phyloP scores from a whole-genome alignment of 306 rosid genomes.

The Rosa persica region DNA sequence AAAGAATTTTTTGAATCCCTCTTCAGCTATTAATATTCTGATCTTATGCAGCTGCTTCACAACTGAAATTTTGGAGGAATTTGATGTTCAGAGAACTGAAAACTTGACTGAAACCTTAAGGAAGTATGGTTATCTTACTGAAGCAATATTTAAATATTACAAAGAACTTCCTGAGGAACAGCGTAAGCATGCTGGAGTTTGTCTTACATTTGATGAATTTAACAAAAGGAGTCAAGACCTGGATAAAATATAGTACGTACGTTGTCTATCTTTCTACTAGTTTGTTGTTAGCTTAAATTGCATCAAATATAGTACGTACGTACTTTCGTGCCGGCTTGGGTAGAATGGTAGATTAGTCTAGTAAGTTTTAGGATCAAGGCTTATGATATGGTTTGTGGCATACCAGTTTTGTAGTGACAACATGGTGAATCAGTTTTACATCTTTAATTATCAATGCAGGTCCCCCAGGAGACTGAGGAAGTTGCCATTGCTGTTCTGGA shows the following conservation, averaged over 20 bases:
- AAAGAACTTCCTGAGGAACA: constrained; percentile 45
- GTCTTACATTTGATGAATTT: constrained; percentile 65
- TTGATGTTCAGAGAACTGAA: constrained; percentile 87
- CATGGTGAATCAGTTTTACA: constrained; percentile 13
- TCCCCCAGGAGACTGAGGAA: constrained; percentile 90
- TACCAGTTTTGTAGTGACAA: constrained; percentile 2
- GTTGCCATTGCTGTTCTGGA: constrained; percentile 82
- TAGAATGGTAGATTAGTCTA: constrained; percentile 32
- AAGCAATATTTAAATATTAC: constrained; percentile 72
- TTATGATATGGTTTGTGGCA: neutral
- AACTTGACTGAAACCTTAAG: constrained; percentile 82
- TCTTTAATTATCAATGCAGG: constrained; percentile 47
- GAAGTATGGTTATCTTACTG: constrained; percentile 87
- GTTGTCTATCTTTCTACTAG: neutral
- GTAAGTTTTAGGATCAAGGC: constrained; percentile 17
- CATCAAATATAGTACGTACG: neutral
- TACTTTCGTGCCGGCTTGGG: neutral
- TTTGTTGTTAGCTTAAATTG: neutral
- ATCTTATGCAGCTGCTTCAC: constrained; percentile 78
- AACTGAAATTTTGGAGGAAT: constrained; percentile 90
- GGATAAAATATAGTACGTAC: too few species aligned
- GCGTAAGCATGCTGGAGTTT: constrained; percentile 34
- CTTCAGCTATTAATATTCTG: neutral
- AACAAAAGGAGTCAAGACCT: constrained; percentile 66
- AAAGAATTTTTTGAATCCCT: neutral